phyloP scores from a whole-genome alignment of 2,329 filamentous ascomycete species.

The Chaetothyriales sp. region DNA sequence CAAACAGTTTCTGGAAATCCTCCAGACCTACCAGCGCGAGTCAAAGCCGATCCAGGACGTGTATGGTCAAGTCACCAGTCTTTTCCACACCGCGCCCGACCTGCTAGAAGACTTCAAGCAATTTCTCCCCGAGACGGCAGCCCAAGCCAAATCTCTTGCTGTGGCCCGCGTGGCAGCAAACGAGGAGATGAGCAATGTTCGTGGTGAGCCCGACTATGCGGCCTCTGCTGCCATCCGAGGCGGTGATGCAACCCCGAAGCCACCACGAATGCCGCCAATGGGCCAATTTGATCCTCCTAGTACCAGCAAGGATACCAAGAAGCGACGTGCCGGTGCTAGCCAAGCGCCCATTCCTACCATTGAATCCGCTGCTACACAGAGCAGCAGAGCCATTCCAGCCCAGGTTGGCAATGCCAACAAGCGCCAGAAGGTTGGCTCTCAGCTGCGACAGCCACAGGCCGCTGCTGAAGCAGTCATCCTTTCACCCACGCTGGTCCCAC shows the following conservation, averaged over 20 bases:
- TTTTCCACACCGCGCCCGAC: constrained; percentile 88
- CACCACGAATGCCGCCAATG: constrained; percentile 71
- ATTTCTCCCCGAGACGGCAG: constrained; percentile 81
- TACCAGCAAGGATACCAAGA: constrained; percentile 79
- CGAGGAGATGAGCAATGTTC: constrained; percentile 49
- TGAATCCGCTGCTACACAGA: constrained; percentile 21
- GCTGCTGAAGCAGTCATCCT: constrained; percentile 37
- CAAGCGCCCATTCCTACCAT: constrained; percentile 20
- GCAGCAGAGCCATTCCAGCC: constrained; percentile 22
- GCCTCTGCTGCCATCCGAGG: constrained; percentile 20
- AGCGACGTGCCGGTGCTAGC: constrained; percentile 50
- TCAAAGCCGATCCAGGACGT: constrained; percentile 98
- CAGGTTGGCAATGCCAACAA: constrained; percentile 35
- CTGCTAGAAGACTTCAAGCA: constrained; percentile 97
- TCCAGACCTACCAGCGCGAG: constrained; percentile 95
- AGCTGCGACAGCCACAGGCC: constrained; percentile 25
- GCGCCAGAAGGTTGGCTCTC: constrained; percentile 12
- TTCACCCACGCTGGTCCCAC: constrained; percentile 76
- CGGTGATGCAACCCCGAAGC: constrained; percentile 35
- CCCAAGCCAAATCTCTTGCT: constrained; percentile 48
- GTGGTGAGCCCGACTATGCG: constrained; percentile 36
- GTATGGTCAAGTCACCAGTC: constrained; percentile 84
- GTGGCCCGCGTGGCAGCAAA: constrained; percentile 43
- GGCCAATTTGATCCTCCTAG: constrained; percentile 83
- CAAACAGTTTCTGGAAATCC: constrained; percentile 94